Evolutionary conservation across 1,284 basidiomycete genomes (phyloP), one percentile per base, ranked within the genome.

Genomic region (Sporisorium graminicola): DNA sequence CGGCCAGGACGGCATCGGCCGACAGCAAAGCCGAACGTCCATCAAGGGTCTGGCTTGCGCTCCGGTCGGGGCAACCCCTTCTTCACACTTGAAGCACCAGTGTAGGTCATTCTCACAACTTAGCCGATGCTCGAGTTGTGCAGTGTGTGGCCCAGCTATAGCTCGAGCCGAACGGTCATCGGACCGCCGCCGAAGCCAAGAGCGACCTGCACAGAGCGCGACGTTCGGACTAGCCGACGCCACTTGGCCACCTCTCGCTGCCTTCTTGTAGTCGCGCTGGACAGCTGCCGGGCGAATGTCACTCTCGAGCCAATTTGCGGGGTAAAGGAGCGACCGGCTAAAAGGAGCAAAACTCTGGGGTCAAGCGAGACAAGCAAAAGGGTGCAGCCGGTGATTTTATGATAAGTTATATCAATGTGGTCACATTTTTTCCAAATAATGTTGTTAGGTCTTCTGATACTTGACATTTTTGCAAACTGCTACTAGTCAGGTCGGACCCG

Each of bases 401-500:
- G n/a, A n/a, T n/a, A n/a, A n/a, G n/a, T n/a, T n/a, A n/a, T n/a
- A n/a, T n/a, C n/a, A n/a, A n/a, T n/a, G n/a, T n/a, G n/a, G n/a
- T n/a, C n/a, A n/a, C n/a, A n/a, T n/a, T 35, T 35, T 35, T 35
- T 35, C 12, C 33, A 14, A n/a, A n/a, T n/a, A n/a, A n/a, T n/a
- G n/a, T n/a, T n/a, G n/a, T n/a, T n/a, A n/a, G n/a, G n/a, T n/a
- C n/a, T n/a, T n/a, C n/a, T n/a, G n/a, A n/a, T n/a, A n/a, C n/a
- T n/a, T n/a, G n/a, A n/a, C n/a, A n/a, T n/a, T n/a, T n/a, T n/a
- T n/a, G n/a, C n/a, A n/a, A n/a, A n/a, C n/a, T n/a, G n/a, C n/a
- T n/a, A n/a, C n/a, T n/a, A 24, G 49, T 65, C 64, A 64, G 69
- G 66, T 71, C 69, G 69, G 69, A 72, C 59, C 69, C 69, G 64